Percentiles rank a stretch among this genome's conserved stretches.
These are phyloP conservation scores for Coemansia sp. DNA, from an alignment of 192 early-diverging fungal species.

Conservation along the genomic window DNA sequence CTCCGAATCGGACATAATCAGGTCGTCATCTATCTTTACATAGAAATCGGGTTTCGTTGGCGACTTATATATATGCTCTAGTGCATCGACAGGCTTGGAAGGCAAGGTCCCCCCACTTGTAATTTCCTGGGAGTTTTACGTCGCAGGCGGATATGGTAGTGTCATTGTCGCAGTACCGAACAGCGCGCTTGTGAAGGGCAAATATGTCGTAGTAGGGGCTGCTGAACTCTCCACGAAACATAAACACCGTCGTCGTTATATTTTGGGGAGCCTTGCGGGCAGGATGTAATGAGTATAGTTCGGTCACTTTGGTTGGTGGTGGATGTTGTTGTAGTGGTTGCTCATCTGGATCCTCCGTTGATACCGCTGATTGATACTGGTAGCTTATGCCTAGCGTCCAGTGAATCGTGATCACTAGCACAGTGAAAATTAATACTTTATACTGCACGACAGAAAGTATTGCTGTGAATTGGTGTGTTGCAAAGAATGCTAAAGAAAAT, in stretches of 20 bases:
- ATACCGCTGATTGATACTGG: no score
- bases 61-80: neutral
- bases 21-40: neutral
- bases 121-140: neutral
- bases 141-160: neutral
- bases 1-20: conserved; percentile 4
- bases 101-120: neutral
- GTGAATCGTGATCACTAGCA: no score
- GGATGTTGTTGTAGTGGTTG: no score
- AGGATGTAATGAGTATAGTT: neutral
- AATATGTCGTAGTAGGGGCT: conserved; percentile 1
- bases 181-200: neutral
- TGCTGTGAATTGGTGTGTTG: no score
- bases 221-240: conserved; percentile 7
- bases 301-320: neutral
- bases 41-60: neutral
- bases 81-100: neutral
- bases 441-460: no score
- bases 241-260: conserved; percentile 4
- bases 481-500: no score
- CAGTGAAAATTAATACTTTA: no score
- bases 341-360: no score
- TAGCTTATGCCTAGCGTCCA: no score
- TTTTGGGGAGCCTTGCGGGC: neutral
- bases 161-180: conserved; percentile 1